phyloP scores from a whole-genome alignment of 2,329 filamentous ascomycete species.

The Ceratocystis smalleyi region DNA sequence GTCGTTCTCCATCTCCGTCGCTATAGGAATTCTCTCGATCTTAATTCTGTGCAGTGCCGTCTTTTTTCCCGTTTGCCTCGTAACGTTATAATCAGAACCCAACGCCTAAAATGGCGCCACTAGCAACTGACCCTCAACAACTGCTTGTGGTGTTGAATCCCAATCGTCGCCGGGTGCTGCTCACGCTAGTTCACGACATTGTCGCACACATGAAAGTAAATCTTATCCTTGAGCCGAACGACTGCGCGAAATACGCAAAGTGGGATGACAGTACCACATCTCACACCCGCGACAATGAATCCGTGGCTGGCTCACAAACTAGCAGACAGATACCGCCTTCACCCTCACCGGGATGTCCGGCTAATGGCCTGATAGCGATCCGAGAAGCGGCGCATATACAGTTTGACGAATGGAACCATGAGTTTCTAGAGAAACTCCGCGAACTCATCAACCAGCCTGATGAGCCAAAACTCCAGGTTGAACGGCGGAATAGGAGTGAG shows the following conservation, averaged over 20 bases:
- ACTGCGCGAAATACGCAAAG: conserved; percentile 3
- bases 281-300: conserved; percentile 13
- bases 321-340: background rate
- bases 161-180: conserved; percentile 35
- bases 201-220: conserved; percentile 39
- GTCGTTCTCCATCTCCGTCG: background rate
- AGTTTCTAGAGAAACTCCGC: conserved; percentile 14
- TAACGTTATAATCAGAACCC: background rate
- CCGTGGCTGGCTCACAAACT: background rate
- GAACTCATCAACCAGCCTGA: conserved; percentile 11
- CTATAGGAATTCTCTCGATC: background rate
- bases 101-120: conserved; percentile 34
- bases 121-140: conserved; percentile 39
- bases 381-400: conserved; percentile 11
- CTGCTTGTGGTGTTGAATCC: conserved; percentile 40
- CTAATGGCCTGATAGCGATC: conserved; percentile 16
- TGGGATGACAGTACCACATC: conserved; percentile 16
- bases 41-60: background rate
- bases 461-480: conserved; percentile 31
- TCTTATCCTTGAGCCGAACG: conserved; percentile 25
- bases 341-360: conserved; percentile 12
- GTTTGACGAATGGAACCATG: conserved; percentile 14
- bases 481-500: conserved; percentile 32
- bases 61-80: background rate
- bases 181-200: conserved; percentile 36